Evolutionary conservation across 495 filamentous ascomycete genomes (phyloP), one percentile per base, ranked within the genome.

Genomic region (Daldinia grandis): DNA sequence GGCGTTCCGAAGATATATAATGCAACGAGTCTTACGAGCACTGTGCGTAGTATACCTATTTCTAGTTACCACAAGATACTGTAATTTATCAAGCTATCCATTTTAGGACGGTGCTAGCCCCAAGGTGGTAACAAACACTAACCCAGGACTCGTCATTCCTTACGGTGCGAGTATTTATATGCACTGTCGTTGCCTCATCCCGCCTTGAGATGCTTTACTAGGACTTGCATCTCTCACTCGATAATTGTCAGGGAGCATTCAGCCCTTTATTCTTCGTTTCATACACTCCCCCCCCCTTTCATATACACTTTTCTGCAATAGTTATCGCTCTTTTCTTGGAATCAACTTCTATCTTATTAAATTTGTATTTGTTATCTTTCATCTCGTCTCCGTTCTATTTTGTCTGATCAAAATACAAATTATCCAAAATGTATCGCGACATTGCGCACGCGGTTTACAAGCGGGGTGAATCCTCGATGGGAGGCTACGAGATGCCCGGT

Each of bases 371-470:
- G 37, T 27, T 58, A 35, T 17, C 27, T 35, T 19, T 40, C 37
- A 40, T 63, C 33, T 35, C 19, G 55, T 47, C 66, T 8, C 59
- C 19, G 4, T 10, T 17, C 33, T 27, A 9, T 51, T 44, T 40
- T 19, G 27, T 42, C n/a, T 44, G 58, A 53, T 28, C 35, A 56
- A 54, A 12, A 40, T 35, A 27, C 24, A 47, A 5, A 30, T 24
- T 28, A 9, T 24, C 50, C 63, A 76, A 71, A 58, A 77, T 78
- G 76, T 76, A 78, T 75, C 74, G 61, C 65, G 71, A 76, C 57
- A 72, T 78, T 60, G 75, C 76, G 38, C 72, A 74, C 57, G 74
- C 75, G 49, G 72, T 78, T 57, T 76, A 75, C 59, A 78, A 72
- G 71, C 71, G 76, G 63, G 74, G 70, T 37, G 67, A 74, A 56